phyloP scores from a whole-genome alignment of 2,329 filamentous ascomycete species.

The Emergomyces orientalis region DNA sequence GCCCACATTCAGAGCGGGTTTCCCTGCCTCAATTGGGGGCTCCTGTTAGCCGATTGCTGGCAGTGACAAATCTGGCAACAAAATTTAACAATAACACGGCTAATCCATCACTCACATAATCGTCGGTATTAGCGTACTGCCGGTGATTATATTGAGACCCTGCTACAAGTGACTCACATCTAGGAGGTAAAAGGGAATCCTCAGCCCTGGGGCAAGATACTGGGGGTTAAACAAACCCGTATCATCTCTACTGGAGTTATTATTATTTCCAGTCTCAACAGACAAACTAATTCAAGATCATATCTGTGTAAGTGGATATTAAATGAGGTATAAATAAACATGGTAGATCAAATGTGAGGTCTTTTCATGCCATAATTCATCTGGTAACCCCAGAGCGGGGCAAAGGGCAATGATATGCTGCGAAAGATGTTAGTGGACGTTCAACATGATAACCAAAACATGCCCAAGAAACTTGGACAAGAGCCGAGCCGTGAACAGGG shows the following conservation, averaged over 20 bases:
- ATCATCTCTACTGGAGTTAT: neutral
- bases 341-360: neutral
- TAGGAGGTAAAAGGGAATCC: neutral
- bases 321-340: neutral
- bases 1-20: neutral
- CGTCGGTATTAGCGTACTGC: neutral
- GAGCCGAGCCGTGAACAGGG: neutral
- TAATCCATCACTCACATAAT: neutral
- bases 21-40: neutral
- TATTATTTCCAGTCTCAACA: neutral
- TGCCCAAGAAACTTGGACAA: too few species aligned
- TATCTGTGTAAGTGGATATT: neutral
- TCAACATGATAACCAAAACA: neutral
- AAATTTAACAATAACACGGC: neutral
- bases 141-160: too few species aligned
- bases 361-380: neutral
- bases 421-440: too few species aligned
- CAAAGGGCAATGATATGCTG: too few species aligned
- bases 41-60: neutral
- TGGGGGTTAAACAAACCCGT: too few species aligned
- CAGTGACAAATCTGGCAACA: neutral
- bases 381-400: neutral
- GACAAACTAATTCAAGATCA: neutral
- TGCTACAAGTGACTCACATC: too few species aligned
- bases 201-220: neutral